phyloP scores from a whole-genome alignment of 257 asterid species.

The Anisodus acutangulus region DNA sequence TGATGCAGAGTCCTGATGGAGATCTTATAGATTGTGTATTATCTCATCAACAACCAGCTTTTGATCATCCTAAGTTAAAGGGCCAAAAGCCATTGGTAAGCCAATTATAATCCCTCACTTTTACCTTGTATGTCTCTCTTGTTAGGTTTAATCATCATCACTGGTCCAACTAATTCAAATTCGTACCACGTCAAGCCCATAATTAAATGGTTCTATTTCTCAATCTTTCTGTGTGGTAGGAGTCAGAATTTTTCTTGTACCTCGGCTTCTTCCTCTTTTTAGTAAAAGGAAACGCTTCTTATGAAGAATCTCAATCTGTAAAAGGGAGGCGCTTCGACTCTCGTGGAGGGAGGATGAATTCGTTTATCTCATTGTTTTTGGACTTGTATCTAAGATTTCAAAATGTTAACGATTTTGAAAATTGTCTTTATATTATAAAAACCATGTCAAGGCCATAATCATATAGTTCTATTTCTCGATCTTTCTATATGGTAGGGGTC shows the following conservation, averaged over 20 bases:
- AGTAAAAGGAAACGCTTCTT: background rate
- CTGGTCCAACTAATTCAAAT: background rate
- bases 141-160: too few species aligned
- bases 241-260: background rate
- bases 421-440: too few species aligned
- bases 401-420: too few species aligned
- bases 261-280: background rate
- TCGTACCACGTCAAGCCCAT: background rate
- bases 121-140: too few species aligned
- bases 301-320: too few species aligned
- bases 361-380: too few species aligned
- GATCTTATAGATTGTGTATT: constrained; percentile 83
- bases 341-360: too few species aligned
- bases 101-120: background rate
- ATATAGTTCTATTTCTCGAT: too few species aligned
- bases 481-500: too few species aligned
- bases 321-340: too few species aligned
- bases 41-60: constrained; percentile 83
- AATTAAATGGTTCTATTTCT: background rate
- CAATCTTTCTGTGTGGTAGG: background rate
- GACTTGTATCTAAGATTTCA: too few species aligned
- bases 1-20: constrained; percentile 88
- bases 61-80: constrained; percentile 80
- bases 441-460: too few species aligned
- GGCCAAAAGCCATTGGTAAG: constrained; percentile 84